Evolutionary conservation across 108 stramenopile genomes (phyloP), one percentile per base, ranked within the genome.

Genomic region (Cyclotella sp.): DNA sequence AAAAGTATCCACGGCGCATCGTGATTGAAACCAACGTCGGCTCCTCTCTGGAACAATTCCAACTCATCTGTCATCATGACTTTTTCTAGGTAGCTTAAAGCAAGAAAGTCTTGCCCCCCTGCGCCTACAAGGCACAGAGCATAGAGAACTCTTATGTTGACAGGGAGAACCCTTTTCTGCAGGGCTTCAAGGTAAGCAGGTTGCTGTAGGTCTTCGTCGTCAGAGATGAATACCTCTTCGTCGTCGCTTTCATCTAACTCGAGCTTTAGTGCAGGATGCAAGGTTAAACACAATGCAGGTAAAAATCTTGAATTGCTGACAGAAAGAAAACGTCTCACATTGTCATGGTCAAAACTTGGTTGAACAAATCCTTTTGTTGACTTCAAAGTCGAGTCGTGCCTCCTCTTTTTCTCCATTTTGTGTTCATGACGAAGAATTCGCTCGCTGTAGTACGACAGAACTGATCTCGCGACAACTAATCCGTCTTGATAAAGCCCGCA

Each of bases 101-200:
- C 94, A 26, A 91, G 45, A 75, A 81, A 91, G 46, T 90, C 82
- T 52, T 84, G 71, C 16, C 86, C 88, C 34, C 92, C 92, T 61
- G 84, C 79, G n/a, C 83, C 88, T 22, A 90, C 69, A 16, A 93
- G 81, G 64, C 87, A 84, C 2, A 91, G 29, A 2, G 83, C 81
- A 64, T 82, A 82, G 29, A 95, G 75, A 0, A 91, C 83, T 29
- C 81, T 70, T 9, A 95, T 55, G 57, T 91, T 88, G 26, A 89
- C 78, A 22, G 94, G 90, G 11, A 95, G 75, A 63, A 81, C 70
- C 2, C 89, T 89, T n/a, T 70, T 68, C 54, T 86, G 58, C 19
- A 94, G 53, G 7, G 77, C 81, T 34, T 86, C 65, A 28, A 92
- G 34, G 22, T 86, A 58, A 2, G 41, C 75, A 60, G 74, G 49